phyloP scores from a whole-genome alignment of 495 filamentous ascomycete species.

The Penicillium parvum region DNA sequence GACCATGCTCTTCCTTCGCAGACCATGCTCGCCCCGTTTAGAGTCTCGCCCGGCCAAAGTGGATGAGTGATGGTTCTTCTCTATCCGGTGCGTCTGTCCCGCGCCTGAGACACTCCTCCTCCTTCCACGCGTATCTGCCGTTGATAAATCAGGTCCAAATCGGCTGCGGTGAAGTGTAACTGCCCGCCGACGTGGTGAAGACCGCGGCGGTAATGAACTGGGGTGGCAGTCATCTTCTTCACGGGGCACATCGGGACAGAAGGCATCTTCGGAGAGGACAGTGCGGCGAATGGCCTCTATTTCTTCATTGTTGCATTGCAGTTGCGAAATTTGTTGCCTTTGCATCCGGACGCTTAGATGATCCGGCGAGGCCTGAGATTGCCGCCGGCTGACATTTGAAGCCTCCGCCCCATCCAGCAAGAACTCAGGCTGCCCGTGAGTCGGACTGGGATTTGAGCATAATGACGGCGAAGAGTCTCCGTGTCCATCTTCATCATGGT shows the following conservation, averaged over 20 bases:
- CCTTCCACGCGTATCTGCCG: conserved; percentile 13
- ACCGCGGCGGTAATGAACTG: conserved; percentile 37
- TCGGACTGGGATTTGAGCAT: conserved; percentile 35
- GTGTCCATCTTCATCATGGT: conserved; percentile 38
- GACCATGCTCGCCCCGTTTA: conserved; percentile 38
- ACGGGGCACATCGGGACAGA: conserved; percentile 8
- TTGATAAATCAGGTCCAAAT: conserved; percentile 18
- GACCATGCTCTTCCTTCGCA: conserved; percentile 44
- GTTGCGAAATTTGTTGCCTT: conserved; percentile 40
- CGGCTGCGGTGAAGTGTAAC: conserved; percentile 25
- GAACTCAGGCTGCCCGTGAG: conserved; percentile 28
- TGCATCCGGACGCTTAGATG: conserved; percentile 31
- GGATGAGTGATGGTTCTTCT: conserved; percentile 34
- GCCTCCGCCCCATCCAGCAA: conserved; percentile 9
- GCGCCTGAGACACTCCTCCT: conserved; percentile 30
- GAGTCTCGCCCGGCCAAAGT: conserved; percentile 25
- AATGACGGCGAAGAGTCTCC: conserved; percentile 25
- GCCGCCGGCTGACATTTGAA: conserved; percentile 1
- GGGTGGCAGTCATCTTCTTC: conserved; percentile 43
- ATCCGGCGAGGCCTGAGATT: conserved; percentile 7
- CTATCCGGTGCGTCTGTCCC: conserved; percentile 31
- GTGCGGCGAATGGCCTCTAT: conserved; percentile 37
- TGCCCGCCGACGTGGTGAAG: conserved; percentile 29
- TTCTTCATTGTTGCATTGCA: conserved; percentile 37
- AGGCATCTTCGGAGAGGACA: conserved; percentile 22